Evolutionary conservation across 169 alveolate genomes (phyloP).

Genomic region (Theileria equi): DNA sequence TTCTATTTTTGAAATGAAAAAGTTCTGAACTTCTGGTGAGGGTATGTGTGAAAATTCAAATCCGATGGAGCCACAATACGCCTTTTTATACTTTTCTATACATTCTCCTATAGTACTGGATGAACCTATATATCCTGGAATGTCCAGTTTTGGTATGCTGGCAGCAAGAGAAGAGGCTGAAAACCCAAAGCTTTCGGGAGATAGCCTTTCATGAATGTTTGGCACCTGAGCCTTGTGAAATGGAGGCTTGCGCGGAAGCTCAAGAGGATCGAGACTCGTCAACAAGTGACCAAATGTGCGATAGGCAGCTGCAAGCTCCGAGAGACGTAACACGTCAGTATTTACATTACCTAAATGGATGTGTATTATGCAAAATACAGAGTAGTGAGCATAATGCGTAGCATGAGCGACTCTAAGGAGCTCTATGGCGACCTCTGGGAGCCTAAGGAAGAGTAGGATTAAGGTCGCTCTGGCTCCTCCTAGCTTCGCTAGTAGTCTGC

Average conservation of each 20-base stretch:
- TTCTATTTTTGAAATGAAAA: conserved; percentile 66
- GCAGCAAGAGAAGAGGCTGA: neutral
- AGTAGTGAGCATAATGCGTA: too few species aligned
- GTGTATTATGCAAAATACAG: too few species aligned
- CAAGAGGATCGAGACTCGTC: conserved; percentile 70
- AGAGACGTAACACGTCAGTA: conserved; percentile 43
- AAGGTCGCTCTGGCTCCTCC: too few species aligned
- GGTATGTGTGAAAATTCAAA: conserved; percentile 70
- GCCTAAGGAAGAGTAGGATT: neutral
- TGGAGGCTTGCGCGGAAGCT: conserved; percentile 70
- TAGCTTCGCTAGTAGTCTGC: too few species aligned
- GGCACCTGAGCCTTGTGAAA: conserved; percentile 42
- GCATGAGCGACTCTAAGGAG: neutral
- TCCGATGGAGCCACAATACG: conserved; percentile 69
- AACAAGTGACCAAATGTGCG: conserved; percentile 66
- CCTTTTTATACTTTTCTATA: conserved; percentile 48
- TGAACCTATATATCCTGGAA: conserved; percentile 38
- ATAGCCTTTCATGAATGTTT: conserved; percentile 11
- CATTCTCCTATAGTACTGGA: conserved; percentile 49
- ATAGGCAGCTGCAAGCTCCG: conserved; percentile 66
- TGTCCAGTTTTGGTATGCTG: conserved; percentile 2
- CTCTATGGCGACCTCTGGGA: neutral
- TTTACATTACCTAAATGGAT: neutral
- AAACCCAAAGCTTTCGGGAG: neutral
- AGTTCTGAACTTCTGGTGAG: conserved; percentile 55